phyloP scores from a whole-genome alignment of 345 rosid genomes.

The Arabidopsis thaliana region DNA sequence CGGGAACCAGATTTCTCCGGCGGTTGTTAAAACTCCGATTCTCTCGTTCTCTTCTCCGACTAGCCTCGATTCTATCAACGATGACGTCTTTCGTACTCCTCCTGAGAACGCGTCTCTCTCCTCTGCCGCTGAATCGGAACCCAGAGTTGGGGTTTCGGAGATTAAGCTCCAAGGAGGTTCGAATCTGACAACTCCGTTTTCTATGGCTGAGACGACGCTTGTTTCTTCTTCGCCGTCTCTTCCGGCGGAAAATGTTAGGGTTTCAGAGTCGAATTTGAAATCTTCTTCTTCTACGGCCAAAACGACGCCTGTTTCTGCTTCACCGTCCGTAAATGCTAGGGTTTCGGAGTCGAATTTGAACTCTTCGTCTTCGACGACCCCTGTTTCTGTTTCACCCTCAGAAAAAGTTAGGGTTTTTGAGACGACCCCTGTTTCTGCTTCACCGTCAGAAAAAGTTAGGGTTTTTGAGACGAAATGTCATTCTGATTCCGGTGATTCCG shows the following conservation, averaged over 20 bases:
- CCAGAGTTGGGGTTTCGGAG: conserved; percentile 10
- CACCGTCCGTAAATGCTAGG: background rate
- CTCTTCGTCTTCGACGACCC: conserved; percentile 18
- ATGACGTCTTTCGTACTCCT: conserved; percentile 41
- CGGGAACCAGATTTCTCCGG: conserved; percentile 6
- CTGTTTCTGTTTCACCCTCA: conserved; percentile 4
- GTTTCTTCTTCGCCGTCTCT: background rate
- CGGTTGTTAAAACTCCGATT: conserved; percentile 14
- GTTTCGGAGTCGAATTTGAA: conserved; percentile 6
- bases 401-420: conserved; percentile 1
- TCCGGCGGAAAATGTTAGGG: background rate
- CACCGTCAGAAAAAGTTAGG: background rate
- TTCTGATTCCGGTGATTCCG: conserved; percentile 7
- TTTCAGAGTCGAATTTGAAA: background rate
- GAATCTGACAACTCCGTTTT: conserved; percentile 11
- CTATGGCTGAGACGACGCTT: background rate
- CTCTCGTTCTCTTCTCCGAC: conserved; percentile 27
- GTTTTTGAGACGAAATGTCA: background rate
- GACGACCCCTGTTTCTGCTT: conserved; percentile 5
- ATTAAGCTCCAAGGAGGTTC: background rate
- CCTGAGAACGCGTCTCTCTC: conserved; percentile 41
- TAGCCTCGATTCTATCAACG: conserved; percentile 33
- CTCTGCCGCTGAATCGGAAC: conserved; percentile 29
- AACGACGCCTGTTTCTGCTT: conserved; percentile 8
- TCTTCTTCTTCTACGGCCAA: conserved; percentile 2